These are phyloP conservation scores for Aureococcus anophagefferens DNA, from an alignment of 108 stramenopile genomes.

Conservation along the genomic window DNA sequence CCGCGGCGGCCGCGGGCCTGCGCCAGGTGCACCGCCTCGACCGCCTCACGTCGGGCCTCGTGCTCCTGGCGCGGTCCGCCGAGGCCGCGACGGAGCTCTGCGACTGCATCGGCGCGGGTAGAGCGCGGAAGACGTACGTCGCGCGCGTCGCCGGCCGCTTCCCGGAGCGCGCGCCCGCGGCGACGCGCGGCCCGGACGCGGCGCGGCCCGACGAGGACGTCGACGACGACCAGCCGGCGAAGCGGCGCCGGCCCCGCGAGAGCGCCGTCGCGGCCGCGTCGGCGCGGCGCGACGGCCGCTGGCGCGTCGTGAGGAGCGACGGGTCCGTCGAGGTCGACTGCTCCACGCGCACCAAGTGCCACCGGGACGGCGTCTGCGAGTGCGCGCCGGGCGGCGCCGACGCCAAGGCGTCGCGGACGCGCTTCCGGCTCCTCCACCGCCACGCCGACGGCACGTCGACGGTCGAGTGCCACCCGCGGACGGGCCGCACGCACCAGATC, in stretches of 20 bases:
- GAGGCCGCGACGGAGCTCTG: conserved; percentile 27
- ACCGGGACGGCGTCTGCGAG: conserved; percentile 30
- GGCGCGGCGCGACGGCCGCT: background rate
- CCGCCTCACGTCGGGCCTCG: conserved; percentile 40
- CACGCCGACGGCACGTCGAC: conserved; percentile 9
- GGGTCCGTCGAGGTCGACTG: conserved; percentile 16
- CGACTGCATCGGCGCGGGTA: conserved; percentile 17
- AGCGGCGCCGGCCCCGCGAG: conserved; percentile 15
- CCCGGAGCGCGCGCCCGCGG: conserved; percentile 11
- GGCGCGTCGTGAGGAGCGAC: background rate
- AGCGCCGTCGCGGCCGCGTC: background rate
- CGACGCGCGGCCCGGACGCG: background rate
- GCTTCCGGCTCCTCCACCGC: conserved; percentile 2
- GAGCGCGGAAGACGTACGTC: conserved; percentile 35
- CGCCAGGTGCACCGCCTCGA: conserved; percentile 29
- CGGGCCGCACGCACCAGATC: conserved; percentile 37
- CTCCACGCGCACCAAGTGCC: conserved; percentile 14
- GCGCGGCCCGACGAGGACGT: background rate
- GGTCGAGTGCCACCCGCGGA: conserved; percentile 23
- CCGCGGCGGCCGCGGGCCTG: background rate
- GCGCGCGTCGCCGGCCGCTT: conserved; percentile 44
- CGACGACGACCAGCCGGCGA: background rate
- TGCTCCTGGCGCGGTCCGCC: conserved; percentile 34
- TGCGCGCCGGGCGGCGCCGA: background rate
- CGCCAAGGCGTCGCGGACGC: conserved; percentile 7